These are phyloP conservation scores for Aureobasidium sp. DNA, from an alignment of 2,329 filamentous ascomycete genomes.

Conservation along the genomic window DNA sequence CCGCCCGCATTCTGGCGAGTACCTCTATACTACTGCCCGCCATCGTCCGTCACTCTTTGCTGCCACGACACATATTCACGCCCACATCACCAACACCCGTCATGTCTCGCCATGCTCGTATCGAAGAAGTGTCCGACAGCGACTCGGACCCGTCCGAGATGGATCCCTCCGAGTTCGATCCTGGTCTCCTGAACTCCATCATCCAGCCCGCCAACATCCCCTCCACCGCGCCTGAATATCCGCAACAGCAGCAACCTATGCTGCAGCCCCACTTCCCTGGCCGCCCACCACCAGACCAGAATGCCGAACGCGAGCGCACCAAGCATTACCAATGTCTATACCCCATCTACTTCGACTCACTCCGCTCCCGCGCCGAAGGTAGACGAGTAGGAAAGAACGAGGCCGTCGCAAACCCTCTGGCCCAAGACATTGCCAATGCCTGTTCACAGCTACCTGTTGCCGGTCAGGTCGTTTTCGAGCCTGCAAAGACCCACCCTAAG, in stretches of 20 bases:
- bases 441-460: slow-evolving; percentile 55
- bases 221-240: slow-evolving; percentile 18
- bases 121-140: slow-evolving; percentile 87
- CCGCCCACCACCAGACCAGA: slow-evolving; percentile 23
- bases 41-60: background rate
- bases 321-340: slow-evolving; percentile 84
- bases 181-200: slow-evolving; percentile 17
- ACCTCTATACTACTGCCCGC: background rate
- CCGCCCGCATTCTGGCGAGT: background rate
- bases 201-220: slow-evolving; percentile 16
- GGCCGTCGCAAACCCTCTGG: slow-evolving; percentile 77
- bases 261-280: slow-evolving; percentile 21
- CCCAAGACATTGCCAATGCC: slow-evolving; percentile 82
- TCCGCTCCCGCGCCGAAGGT: slow-evolving; percentile 65
- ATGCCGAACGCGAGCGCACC: slow-evolving; percentile 47
- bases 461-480: slow-evolving; percentile 72
- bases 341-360: slow-evolving; percentile 86
- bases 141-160: slow-evolving; percentile 79
- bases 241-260: slow-evolving; percentile 21
- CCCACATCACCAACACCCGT: slow-evolving; percentile 15
- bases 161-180: slow-evolving; percentile 50
- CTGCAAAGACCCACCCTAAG: slow-evolving; percentile 85
- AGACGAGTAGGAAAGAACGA: slow-evolving; percentile 64
- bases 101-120: slow-evolving; percentile 72
- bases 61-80: background rate